Evolutionary conservation across 176 grass and related monocot genomes (phyloP), one percentile per base, ranked within the genome.

Genomic region (Calamus simplicifolius): DNA sequence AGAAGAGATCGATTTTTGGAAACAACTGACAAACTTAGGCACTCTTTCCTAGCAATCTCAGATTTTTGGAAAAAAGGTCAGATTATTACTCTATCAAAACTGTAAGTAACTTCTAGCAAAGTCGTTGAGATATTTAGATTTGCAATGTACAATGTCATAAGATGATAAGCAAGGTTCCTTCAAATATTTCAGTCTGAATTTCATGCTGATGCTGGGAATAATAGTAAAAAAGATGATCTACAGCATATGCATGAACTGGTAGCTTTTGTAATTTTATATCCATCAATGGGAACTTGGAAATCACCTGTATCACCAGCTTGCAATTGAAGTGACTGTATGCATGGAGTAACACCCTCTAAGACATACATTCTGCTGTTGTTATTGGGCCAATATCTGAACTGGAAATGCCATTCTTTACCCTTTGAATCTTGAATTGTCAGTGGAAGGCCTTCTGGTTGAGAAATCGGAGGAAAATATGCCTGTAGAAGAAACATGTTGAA

Each of bases 281-380:
- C 54, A 48, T 53, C 71, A 57, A 49, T 52, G 8, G 66, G 18
- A 54, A 56, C 1, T 16, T 65, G 6, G 29, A 31, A 72, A 58
- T 79, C 48, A 98, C 94, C 94, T 92, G 94, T 98, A 81, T 98
- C 94, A n/a, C 94, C 94, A 80, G 94, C 94, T 85, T 98, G 94
- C 75, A 98, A 62, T 60, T 98, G 94, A 69, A 98, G 86, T 43
- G 94, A 98, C 52, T 98, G 94, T 77, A 98, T 98, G 75, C 94
- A 98, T 56, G 94, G 88, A 52, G 94, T 98, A 67, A 98, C 94
- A 52, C 94, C 94, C 63, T 98, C 94, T 58, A 98, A 80, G 54
- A 98, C 94, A 4, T 98, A 98, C 94, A 98, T 98, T 83, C 94
- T 83, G 72, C 94, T 98, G 63, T 98, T 98, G 66, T 98, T 98